Evolutionary conservation across 1,284 basidiomycete genomes (phyloP).

Genomic region (Ceratobasidium sp.): DNA sequence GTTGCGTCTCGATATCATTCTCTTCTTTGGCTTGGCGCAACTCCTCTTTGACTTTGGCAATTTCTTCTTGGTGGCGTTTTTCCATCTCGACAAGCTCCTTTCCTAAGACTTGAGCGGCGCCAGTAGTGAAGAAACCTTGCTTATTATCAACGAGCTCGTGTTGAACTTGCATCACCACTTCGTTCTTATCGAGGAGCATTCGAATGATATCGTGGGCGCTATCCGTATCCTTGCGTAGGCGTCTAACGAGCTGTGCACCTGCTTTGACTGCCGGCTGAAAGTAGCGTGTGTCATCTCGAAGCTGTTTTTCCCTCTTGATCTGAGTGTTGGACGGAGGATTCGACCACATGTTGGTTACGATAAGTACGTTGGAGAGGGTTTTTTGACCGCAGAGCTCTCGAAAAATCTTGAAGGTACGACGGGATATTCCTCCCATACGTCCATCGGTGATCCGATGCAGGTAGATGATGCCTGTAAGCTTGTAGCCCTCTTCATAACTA

Average conservation of each 20-base stretch:
- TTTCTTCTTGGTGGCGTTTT: conserved; percentile 8
- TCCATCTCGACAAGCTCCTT: background rate
- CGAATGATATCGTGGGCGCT: conserved; percentile 24
- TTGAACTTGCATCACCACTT: conserved; percentile 7
- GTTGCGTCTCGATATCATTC: background rate
- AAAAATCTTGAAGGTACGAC: conserved; percentile 36
- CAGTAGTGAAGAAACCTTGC: background rate
- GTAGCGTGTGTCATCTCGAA: background rate
- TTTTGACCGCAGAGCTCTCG: conserved; percentile 37
- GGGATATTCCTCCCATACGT: conserved; percentile 34
- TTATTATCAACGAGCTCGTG: conserved; percentile 5
- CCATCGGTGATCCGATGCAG: conserved; percentile 44
- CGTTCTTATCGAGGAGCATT: conserved; percentile 8
- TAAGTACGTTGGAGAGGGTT: conserved; percentile 46
- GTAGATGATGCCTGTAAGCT: conserved; percentile 41
- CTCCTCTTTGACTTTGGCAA: background rate
- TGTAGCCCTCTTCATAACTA: background rate
- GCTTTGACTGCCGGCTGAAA: conserved; percentile 12
- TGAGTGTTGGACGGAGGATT: background rate
- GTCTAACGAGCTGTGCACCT: background rate
- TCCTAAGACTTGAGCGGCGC: background rate
- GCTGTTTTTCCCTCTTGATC: background rate
- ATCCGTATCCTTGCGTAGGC: background rate
- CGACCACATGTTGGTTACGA: conserved; percentile 51
- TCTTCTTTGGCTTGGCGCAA: conserved; percentile 8